These are phyloP conservation scores for Tylopilus sp. DNA, from an alignment of 768 basidiomycete species.

Conservation along the genomic window DNA sequence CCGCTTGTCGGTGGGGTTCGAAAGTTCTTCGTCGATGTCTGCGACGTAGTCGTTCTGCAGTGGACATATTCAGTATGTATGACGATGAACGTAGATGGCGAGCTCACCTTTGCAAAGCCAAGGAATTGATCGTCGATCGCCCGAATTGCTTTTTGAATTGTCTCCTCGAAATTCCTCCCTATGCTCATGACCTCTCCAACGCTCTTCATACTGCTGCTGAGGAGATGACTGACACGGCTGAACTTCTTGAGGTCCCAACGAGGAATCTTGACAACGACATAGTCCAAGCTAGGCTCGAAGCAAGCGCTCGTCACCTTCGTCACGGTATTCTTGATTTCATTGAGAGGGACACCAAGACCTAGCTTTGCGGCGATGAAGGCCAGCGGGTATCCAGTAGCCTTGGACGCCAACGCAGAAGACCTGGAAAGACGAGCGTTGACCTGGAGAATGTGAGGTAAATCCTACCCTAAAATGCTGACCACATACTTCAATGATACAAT, in stretches of 20 bases:
- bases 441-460: constrained; percentile 26
- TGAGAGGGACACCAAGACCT: constrained; percentile 93
- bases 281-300: constrained; percentile 97
- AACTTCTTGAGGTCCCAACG: constrained; percentile 99
- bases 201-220: constrained; percentile 98
- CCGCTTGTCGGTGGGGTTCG: constrained; percentile 95
- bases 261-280: constrained; percentile 97
- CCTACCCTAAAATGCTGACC: background rate
- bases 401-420: constrained; percentile 96
- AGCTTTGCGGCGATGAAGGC: constrained; percentile 99
- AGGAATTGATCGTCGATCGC: constrained; percentile 94
- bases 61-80: background rate
- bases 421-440: constrained; percentile 98
- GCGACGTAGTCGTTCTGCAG: constrained; percentile 80
- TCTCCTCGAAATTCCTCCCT: constrained; percentile 97
- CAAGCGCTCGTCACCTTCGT: constrained; percentile 96
- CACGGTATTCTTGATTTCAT: constrained; percentile 97
- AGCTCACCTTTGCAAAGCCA: constrained; percentile 82
- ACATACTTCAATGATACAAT: constrained; percentile 94
- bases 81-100: background rate
- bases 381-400: constrained; percentile 96
- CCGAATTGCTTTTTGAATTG: constrained; percentile 95
- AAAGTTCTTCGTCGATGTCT: constrained; percentile 88
- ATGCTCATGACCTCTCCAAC: constrained; percentile 99
- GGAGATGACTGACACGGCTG: constrained; percentile 81